Base-by-base conservation (phyloP, 2,329 filamentous ascomycete species). In the Ceratocystis alfenasii region DNA sequence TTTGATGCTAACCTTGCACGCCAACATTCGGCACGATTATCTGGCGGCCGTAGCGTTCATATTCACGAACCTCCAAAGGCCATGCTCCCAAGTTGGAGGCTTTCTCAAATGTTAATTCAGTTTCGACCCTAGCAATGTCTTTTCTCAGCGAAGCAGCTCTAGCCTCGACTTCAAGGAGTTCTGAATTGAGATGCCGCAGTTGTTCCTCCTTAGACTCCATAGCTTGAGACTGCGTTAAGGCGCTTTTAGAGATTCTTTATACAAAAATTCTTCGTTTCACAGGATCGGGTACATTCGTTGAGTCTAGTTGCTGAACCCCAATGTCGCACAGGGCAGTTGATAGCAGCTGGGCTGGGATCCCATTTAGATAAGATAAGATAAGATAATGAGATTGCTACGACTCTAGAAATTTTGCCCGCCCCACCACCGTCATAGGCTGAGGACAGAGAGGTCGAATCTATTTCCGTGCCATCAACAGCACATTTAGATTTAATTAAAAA, bases 21-120 rank as follows among this genome's bases (percentile, higher is more conserved):
- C 92, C 91, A 68, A 96, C 80, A 66, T 87, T 83, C 0, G 90
- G 88, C 68, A 96, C 84, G 69, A 97, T 92, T 78, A 97, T 86
- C 76, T 96, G 93, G 48, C 93, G 81, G 6, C 90, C 91, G 77
- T 97, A 97, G 68, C 92, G 83, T 69, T 84, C 84, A 74, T 96
- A 96, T 71, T 96, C 91, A 4, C 87, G 83, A 17, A 79, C 76
- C 3, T 77, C 75, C 1, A 96, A 78, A 0, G 89, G 89, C 87
- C 89, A 93, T 69, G 77, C 82, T 76, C 76, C 78, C 0, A 60
- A n/a, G 15, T 36, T 57, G 25, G 33, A 46, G n/a, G 17, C 7
- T 36, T 17, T 53, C 1, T 41, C 60, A 25, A 57, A 44, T 15
- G 25, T 28, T 30, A 50, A 22, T 17, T 64, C 44, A 46, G 17